Evolutionary conservation across 2,329 filamentous ascomycete species (phyloP), one percentile per base, ranked within the genome.

Genomic region (Trichoderma koningii): DNA sequence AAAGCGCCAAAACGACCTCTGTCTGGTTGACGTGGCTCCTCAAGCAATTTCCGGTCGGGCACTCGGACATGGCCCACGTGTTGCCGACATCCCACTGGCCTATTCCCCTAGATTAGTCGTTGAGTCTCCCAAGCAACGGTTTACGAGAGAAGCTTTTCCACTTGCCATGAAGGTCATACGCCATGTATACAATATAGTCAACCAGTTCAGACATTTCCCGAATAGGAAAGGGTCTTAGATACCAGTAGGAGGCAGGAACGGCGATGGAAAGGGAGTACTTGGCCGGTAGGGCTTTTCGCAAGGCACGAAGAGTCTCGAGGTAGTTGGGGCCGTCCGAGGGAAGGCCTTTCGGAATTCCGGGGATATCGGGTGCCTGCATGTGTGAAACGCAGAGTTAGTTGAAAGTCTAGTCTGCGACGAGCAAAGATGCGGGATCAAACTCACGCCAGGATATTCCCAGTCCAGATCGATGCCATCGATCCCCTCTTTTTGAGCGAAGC

Each of bases 401-500:
- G 7, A 45, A 14, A 30, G 3, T 7, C 5, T 2, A 5, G 28
- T 12, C 14, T n/a, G 10, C 1, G 7, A 15, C 5, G 14, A 38
- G 34, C 34, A 14, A 14, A 10, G 34, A 38, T 14, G 10, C 21
- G 12, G 12, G 14, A 26, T 28, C 23, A n/a, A 5, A 42, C 68
- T 67, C 26, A 70, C 69, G 5, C 70, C 72, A 7, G 73, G 73
- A 30, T 79, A 79, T 55, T 79, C 77, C 79, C 79, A 82, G 66
- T 79, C 76, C 41, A 78, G 69, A 51, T 80, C 77, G 10, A 79
- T 66, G 0, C 78, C 78, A 53, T 80, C 77, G 0, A 80, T 63
- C 1, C 66, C 65, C 21, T 76, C 45, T 15, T 80, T 42, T 30
- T 76, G 55, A 45, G 79, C 23, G 69, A 82, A 77, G 48, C 77